Conservation (phyloP, 306 rosid genomes). For the Vigna trinervia region DNA sequence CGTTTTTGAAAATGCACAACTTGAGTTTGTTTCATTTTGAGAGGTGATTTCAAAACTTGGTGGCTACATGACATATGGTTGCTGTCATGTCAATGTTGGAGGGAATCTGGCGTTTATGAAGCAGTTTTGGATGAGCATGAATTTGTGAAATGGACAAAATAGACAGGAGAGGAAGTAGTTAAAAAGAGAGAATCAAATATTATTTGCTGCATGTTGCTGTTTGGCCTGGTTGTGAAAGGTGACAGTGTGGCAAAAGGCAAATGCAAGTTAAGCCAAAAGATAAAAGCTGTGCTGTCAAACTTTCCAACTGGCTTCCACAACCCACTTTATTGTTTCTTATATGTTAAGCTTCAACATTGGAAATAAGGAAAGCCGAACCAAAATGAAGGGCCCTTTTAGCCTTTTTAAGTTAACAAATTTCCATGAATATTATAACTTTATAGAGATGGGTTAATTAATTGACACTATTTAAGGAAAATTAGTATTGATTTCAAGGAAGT, state of each 20-base stretch:
- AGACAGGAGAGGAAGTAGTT: slow-evolving; percentile 44
- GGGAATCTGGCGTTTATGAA: slow-evolving; percentile 32
- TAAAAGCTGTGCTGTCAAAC: neutral
- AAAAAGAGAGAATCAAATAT: slow-evolving; percentile 28
- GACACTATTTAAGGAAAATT: neutral
- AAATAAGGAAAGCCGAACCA: slow-evolving; percentile 5
- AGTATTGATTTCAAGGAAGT: neutral
- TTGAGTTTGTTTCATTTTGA: slow-evolving; percentile 5
- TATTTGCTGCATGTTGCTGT: slow-evolving; percentile 29
- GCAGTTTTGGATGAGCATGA: slow-evolving; percentile 47
- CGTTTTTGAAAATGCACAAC: neutral
- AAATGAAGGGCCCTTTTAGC: slow-evolving; percentile 10
- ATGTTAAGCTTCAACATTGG: slow-evolving; percentile 8
- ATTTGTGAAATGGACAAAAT: slow-evolving; percentile 47
- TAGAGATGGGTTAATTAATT: neutral
- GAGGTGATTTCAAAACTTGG: neutral
- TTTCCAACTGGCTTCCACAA: slow-evolving; percentile 51
- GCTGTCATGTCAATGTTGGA: slow-evolving; percentile 31
- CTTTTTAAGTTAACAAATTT: slow-evolving; percentile 10
- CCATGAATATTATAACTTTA: neutral
- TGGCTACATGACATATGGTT: slow-evolving; percentile 32
- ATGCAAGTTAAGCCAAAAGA: slow-evolving; percentile 47
- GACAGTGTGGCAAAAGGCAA: slow-evolving; percentile 37
- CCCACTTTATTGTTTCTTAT: slow-evolving; percentile 20
- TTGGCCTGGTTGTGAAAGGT: slow-evolving; percentile 27